phyloP scores from a whole-genome alignment of 1,139 yeast species.

The Casaregolazyma lundiana region DNA sequence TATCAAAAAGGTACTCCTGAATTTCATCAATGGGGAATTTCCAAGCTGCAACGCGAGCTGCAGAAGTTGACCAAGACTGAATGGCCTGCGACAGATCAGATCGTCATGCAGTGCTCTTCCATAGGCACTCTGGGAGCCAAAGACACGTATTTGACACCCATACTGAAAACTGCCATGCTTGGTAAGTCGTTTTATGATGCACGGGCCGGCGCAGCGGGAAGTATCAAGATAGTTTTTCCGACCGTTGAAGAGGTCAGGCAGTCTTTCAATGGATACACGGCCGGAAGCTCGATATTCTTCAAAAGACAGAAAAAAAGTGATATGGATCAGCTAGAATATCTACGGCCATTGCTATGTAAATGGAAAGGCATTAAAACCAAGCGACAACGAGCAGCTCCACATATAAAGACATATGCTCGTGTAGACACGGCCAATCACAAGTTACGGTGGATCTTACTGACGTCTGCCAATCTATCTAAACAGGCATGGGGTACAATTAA shows the following conservation, averaged over 20 bases:
- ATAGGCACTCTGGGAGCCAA: slow-evolving; percentile 28
- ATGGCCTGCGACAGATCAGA: slow-evolving; percentile 4
- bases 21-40: slow-evolving; percentile 25
- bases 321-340: slow-evolving; percentile 23
- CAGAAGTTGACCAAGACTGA: not conserved
- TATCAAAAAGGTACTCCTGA: slow-evolving; percentile 15
- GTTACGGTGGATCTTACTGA: slow-evolving; percentile 30
- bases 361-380: slow-evolving; percentile 32
- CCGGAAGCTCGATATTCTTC: slow-evolving; percentile 32
- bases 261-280: slow-evolving; percentile 30
- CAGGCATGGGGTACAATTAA: slow-evolving; percentile 35
- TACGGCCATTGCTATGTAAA: slow-evolving; percentile 24
- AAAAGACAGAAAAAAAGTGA: slow-evolving; percentile 16
- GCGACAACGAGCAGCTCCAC: slow-evolving; percentile 33
- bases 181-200: slow-evolving; percentile 16
- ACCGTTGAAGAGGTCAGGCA: slow-evolving; percentile 28
- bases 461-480: slow-evolving; percentile 35
- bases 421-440: slow-evolving; percentile 12
- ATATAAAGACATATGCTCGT: slow-evolving; percentile 33
- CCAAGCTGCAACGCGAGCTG: slow-evolving; percentile 21
- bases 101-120: slow-evolving; percentile 31
- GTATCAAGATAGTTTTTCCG: slow-evolving; percentile 27
- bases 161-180: slow-evolving; percentile 19
- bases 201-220: not conserved
- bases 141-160: slow-evolving; percentile 22